Evolutionary conservation across 805 yeast species (phyloP), one percentile per base, ranked within the genome.

Genomic region (Saccharomycopsis synnaedendra): DNA sequence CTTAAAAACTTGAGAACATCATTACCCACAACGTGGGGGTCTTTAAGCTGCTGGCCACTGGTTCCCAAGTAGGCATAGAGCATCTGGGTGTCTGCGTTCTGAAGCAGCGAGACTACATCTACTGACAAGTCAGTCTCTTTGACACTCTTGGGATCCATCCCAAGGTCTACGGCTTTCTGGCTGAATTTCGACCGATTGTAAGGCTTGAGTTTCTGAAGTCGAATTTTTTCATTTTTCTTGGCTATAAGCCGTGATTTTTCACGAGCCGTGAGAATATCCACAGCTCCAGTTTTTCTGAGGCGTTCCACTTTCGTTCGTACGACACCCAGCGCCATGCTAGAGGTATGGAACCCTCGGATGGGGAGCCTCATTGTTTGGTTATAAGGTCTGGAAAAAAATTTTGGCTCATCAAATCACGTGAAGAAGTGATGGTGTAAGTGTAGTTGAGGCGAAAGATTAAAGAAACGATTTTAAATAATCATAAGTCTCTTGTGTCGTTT

Each of bases 61-160:
- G 78, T 71, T 2, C 89, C 90, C 30, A 83, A 58, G 4, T 82
- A 64, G 3, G 72, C 67, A 57, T 74, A 74, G 39, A 76, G 54
- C 48, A 82, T 60, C 44, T 76, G 61, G 45, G 65, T 63, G 54
- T 79, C 32, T 8, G 47, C 29, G 2, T 31, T 7, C 38, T 32
- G 41, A n/a, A 39, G 41, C 11, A 19, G 9, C 41, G 9, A 10
- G 9, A 34, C 8, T 8, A n/a, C 8, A 8, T 34, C 36, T n/a
- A n/a, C 10, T 34, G 19, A 19, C 2, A 19, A 19, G 19, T 19
- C 19, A 19, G 36, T 1, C 11, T 28, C n/a, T 19, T 30, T 8
- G 42, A 6, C 8, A 31, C 40, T 8, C 7, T n/a, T 7, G 44
- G 7, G 11, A 42, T 10, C 32, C 34, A 35, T 31, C 32, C 41